These are phyloP conservation scores for Torulaspora quercuum DNA, from an alignment of 805 yeast genomes.

Conservation along the genomic window DNA sequence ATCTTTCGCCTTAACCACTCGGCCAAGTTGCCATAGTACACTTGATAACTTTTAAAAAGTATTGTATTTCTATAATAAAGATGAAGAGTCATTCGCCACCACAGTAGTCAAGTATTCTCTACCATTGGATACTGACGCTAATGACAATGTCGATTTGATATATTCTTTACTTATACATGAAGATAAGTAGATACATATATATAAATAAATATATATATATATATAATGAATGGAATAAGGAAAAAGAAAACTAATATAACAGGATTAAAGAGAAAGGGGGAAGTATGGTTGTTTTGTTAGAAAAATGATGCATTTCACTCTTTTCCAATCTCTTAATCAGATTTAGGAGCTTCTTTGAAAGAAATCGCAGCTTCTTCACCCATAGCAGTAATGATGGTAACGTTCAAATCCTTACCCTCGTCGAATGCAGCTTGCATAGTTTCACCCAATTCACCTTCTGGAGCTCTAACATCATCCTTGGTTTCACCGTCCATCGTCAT, in stretches of 20 bases:
- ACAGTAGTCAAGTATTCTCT: too few species aligned
- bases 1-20: conserved; percentile 68
- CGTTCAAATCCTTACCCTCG: conserved; percentile 96
- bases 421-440: conserved; percentile 89
- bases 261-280: conserved; percentile 6
- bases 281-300: conserved; percentile 1
- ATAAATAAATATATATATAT: conserved; percentile 1
- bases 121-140: too few species aligned
- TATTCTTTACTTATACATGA: conserved; percentile 4
- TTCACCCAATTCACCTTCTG: conserved; percentile 98
- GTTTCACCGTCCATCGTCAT: conserved; percentile 98
- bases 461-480: conserved; percentile 98
- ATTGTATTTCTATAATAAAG: too few species aligned
- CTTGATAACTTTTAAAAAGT: too few species aligned
- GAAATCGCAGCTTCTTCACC: conserved; percentile 99
- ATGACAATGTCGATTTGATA: too few species aligned
- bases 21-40: conserved; percentile 47
- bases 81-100: too few species aligned
- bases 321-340: conserved; percentile 26
- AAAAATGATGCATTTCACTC: conserved; percentile 5
- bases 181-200: background rate
- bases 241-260: conserved; percentile 11
- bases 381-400: conserved; percentile 97
- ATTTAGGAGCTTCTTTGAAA: conserved; percentile 96
- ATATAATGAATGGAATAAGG: conserved; percentile 7